Evolutionary conservation across 148 eudicot genomes (phyloP).

Genomic region (Persicaria tinctoria): DNA sequence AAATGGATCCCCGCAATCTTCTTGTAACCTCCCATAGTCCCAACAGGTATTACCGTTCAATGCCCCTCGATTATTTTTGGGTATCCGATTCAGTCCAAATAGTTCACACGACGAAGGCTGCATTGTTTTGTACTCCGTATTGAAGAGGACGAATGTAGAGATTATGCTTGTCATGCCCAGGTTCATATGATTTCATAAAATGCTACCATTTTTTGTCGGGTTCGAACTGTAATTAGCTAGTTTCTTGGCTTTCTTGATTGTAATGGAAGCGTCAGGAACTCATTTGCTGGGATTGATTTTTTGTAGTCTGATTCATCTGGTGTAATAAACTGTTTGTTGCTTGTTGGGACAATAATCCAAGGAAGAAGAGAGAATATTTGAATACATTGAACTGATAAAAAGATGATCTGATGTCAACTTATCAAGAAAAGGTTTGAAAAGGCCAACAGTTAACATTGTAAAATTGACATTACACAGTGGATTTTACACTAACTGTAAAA

Average conservation of each 20-base stretch:
- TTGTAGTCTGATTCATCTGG: neutral
- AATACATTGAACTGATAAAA: too few species aligned
- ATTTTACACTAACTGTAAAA: neutral
- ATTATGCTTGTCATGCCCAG: constrained; percentile 1
- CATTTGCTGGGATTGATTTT: neutral
- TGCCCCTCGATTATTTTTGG: neutral
- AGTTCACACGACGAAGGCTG: neutral
- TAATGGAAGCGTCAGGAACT: neutral
- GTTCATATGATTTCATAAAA: neutral
- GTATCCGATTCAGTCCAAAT: neutral
- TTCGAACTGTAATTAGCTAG: neutral
- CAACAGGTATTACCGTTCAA: neutral
- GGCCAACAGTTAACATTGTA: neutral
- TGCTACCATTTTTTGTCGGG: neutral
- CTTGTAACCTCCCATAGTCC: constrained; percentile 38
- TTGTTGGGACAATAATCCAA: neutral
- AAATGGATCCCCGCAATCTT: constrained; percentile 82
- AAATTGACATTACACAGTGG: neutral
- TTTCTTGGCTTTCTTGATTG: constrained; percentile 4
- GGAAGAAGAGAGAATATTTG: neutral
- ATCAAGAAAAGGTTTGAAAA: neutral
- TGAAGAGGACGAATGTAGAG: neutral
- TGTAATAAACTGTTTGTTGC: neutral
- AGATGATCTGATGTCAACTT: neutral
- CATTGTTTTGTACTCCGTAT: neutral